Percentiles rank a stretch among this genome's conserved stretches.
Conservation (phyloP, 1,139 yeast genomes). For the Eremothecium coryli region DNA sequence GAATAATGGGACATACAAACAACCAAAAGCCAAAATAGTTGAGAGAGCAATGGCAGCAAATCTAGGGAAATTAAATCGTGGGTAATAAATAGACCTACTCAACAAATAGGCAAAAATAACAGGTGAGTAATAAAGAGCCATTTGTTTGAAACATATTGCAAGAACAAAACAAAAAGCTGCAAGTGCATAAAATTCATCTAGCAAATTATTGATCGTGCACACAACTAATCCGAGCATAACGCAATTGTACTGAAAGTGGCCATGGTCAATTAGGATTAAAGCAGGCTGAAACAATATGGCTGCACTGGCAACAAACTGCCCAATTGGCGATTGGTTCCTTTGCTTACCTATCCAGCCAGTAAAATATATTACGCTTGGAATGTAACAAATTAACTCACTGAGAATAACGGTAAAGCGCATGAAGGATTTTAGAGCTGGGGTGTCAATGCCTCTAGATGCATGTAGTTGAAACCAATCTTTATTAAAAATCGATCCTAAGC, state of each 20-base stretch:
- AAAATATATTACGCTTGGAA: slow-evolving; percentile 71
- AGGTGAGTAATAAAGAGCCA: slow-evolving; percentile 92
- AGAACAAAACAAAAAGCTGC: slow-evolving; percentile 77
- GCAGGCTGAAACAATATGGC: slow-evolving; percentile 75
- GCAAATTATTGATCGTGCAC: slow-evolving; percentile 54
- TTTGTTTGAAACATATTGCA: slow-evolving; percentile 81
- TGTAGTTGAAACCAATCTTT: slow-evolving; percentile 69
- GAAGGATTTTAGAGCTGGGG: slow-evolving; percentile 56
- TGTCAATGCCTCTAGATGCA: slow-evolving; percentile 67
- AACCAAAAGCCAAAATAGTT: slow-evolving; percentile 46
- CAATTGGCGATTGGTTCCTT: slow-evolving; percentile 47
- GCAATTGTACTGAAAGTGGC: slow-evolving; percentile 91
- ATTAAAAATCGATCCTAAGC: slow-evolving; percentile 54
- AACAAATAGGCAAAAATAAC: slow-evolving; percentile 61
- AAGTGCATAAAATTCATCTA: slow-evolving; percentile 51
- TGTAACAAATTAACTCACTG: slow-evolving; percentile 64
- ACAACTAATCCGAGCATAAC: slow-evolving; percentile 87
- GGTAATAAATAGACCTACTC: slow-evolving; percentile 30
- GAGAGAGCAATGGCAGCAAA: slow-evolving; percentile 54
- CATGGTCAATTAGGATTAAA: slow-evolving; percentile 81
- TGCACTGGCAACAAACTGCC: slow-evolving; percentile 66
- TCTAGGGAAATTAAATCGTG: slow-evolving; percentile 38
- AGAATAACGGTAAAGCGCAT: slow-evolving; percentile 75
- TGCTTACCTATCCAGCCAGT: slow-evolving; percentile 57
- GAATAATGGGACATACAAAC: slow-evolving; percentile 56